Evolutionary conservation across 352 stramenopile species (phyloP).

Genomic region (Phytopythium ostracodes): DNA sequence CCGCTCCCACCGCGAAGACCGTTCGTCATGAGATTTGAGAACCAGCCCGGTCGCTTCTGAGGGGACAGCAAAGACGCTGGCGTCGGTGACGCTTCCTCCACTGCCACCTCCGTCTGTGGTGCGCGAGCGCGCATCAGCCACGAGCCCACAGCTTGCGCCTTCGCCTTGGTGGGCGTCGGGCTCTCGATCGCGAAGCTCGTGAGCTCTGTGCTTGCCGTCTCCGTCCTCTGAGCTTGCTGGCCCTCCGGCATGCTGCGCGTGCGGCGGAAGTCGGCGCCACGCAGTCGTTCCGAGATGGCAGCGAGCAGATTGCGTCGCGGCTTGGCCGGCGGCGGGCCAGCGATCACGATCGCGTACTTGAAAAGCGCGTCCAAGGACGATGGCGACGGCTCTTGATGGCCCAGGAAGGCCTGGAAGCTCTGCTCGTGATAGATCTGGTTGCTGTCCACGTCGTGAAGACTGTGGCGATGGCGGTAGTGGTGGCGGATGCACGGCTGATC

Average conservation of each 20-base stretch:
- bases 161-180: slow-evolving; percentile 11
- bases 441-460: slow-evolving; percentile 6
- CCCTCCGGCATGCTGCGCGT: slow-evolving; percentile 36
- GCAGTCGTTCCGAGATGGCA: slow-evolving; percentile 32
- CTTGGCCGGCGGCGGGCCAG: slow-evolving; percentile 32
- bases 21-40: slow-evolving; percentile 32
- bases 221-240: slow-evolving; percentile 5
- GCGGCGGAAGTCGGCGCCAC: slow-evolving; percentile 37
- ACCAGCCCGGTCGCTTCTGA: slow-evolving; percentile 18
- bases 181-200: slow-evolving; percentile 3
- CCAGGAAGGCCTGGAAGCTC: slow-evolving; percentile 20
- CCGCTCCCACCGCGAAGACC: slow-evolving; percentile 16
- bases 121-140: slow-evolving; percentile 21
- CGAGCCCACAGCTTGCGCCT: slow-evolving; percentile 13
- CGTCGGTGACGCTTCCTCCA: slow-evolving; percentile 21
- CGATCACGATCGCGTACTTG: slow-evolving; percentile 68
- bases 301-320: slow-evolving; percentile 26
- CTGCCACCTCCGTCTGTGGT: slow-evolving; percentile 18
- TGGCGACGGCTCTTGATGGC: slow-evolving; percentile 25
- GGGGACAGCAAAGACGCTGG: background rate
- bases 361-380: slow-evolving; percentile 51
- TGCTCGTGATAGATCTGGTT: slow-evolving; percentile 28
- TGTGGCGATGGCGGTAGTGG: background rate
- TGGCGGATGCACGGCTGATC: background rate
- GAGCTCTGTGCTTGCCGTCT: background rate